These are phyloP conservation scores for Cicer chorassanicum DNA, from an alignment of 306 rosid species.

Conservation along the genomic window DNA sequence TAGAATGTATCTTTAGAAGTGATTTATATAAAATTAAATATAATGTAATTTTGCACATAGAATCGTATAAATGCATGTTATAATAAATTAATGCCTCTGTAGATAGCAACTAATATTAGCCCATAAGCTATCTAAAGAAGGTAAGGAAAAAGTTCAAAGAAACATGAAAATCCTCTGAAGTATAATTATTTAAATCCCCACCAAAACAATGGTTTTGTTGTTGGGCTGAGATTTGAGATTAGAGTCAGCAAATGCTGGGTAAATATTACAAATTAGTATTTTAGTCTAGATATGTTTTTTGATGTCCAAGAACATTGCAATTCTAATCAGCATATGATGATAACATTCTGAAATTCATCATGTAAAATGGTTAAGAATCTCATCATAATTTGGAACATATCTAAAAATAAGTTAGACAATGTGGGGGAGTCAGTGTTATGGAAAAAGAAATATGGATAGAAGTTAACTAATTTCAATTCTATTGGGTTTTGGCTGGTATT, in stretches of 20 bases:
- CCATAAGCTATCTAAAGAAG: not conserved
- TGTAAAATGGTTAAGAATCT: not conserved
- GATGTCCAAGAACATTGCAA: slow-evolving; percentile 30
- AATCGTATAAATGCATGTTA: not conserved
- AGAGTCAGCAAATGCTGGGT: slow-evolving; percentile 20
- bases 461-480: slow-evolving; percentile 4
- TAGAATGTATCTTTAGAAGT: slow-evolving; percentile 14
- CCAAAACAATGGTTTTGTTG: not conserved
- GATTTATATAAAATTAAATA: slow-evolving; percentile 5
- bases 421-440: slow-evolving; percentile 3
- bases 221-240: slow-evolving; percentile 15
- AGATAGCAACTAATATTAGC: not conserved
- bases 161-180: not conserved
- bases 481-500: slow-evolving; percentile 9
- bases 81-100: not conserved
- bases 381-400: slow-evolving; percentile 4
- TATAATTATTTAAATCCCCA: not conserved
- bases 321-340: not conserved
- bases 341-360: slow-evolving; percentile 4
- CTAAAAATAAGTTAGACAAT: not conserved
- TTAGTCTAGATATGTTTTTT: slow-evolving; percentile 8
- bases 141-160: not conserved
- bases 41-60: slow-evolving; percentile 8
- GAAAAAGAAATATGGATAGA: slow-evolving; percentile 4
- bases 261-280: slow-evolving; percentile 1